These are phyloP conservation scores for Candida tallmaniae DNA, from an alignment of 805 yeast genomes.

Conservation along the genomic window DNA sequence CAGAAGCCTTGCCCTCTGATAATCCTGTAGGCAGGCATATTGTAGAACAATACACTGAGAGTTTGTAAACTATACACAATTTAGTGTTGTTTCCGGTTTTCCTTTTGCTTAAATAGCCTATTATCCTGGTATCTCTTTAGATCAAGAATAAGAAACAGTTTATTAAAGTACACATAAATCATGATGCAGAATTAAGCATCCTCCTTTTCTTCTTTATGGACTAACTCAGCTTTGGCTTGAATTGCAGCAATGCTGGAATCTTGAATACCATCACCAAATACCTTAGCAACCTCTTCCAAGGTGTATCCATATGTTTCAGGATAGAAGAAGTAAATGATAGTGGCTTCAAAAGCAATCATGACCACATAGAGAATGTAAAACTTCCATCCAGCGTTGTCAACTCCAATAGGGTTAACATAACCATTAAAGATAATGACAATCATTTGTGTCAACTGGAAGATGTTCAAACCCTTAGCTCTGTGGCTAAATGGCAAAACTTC, in stretches of 20 bases:
- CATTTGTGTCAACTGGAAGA: conserved; percentile 19
- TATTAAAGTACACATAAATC: too few relatives aligned
- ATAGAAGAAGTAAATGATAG: conserved; percentile 20
- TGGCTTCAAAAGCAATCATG: conserved; percentile 17
- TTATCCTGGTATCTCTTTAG: too few relatives aligned
- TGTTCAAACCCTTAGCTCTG: conserved; percentile 38
- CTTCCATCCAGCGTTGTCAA: conserved; percentile 38
- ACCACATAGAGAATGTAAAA: conserved; percentile 32
- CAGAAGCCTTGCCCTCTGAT: too few relatives aligned
- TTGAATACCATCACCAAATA: conserved; percentile 19
- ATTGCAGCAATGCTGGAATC: neutral
- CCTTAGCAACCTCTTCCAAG: conserved; percentile 31
- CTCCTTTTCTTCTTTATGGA: neutral
- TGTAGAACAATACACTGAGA: too few relatives aligned
- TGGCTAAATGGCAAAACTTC: conserved; percentile 35
- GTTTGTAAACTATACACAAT: too few relatives aligned
- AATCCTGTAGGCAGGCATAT: too few relatives aligned
- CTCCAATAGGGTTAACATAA: conserved; percentile 32
- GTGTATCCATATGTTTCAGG: conserved; percentile 32
- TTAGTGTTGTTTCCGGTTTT: too few relatives aligned
- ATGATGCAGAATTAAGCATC: too few relatives aligned
- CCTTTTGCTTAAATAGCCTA: too few relatives aligned
- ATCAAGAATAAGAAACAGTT: too few relatives aligned
- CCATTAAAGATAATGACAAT: conserved; percentile 20
- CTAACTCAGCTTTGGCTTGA: conserved; percentile 2